Conservation (phyloP, 805 yeast genomes). For the Metschnikowia dekortorum region DNA sequence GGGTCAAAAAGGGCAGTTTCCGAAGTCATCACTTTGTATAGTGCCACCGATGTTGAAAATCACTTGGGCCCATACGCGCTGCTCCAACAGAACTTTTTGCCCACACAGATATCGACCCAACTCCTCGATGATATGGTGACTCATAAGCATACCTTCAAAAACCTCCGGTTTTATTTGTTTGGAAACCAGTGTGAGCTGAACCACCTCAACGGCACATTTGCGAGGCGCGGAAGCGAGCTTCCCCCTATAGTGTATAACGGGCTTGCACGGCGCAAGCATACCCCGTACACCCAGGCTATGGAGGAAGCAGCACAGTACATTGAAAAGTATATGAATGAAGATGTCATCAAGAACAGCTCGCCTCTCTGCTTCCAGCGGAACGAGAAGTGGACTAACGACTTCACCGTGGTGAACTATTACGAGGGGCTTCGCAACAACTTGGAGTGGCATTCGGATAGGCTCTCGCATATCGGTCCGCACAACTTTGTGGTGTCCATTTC, state of each 20-base stretch:
- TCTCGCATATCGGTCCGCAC: slow-evolving; percentile 70
- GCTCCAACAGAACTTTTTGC: slow-evolving; percentile 49
- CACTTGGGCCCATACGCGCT: slow-evolving; percentile 47
- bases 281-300: slow-evolving; percentile 38
- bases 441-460: slow-evolving; percentile 74
- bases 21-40: slow-evolving; percentile 38
- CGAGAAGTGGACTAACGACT: slow-evolving; percentile 47
- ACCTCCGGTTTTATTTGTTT: slow-evolving; percentile 54
- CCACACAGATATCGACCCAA: slow-evolving; percentile 43
- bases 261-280: slow-evolving; percentile 17
- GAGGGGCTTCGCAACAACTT: slow-evolving; percentile 46
- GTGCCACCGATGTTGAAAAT: slow-evolving; percentile 48
- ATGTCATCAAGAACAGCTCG: slow-evolving; percentile 27
- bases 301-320: slow-evolving; percentile 34
- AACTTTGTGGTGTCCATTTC: slow-evolving; percentile 64
- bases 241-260: slow-evolving; percentile 43
- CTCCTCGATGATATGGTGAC: slow-evolving; percentile 41
- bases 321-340: slow-evolving; percentile 34
- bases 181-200: slow-evolving; percentile 58
- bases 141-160: slow-evolving; percentile 36
- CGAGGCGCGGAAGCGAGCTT: slow-evolving; percentile 15
- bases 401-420: slow-evolving; percentile 56
- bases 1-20: not conserved
- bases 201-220: slow-evolving; percentile 38
- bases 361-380: slow-evolving; percentile 35